Base-by-base conservation (phyloP, 345 rosid species). In the Gossypium ekmanianum region DNA sequence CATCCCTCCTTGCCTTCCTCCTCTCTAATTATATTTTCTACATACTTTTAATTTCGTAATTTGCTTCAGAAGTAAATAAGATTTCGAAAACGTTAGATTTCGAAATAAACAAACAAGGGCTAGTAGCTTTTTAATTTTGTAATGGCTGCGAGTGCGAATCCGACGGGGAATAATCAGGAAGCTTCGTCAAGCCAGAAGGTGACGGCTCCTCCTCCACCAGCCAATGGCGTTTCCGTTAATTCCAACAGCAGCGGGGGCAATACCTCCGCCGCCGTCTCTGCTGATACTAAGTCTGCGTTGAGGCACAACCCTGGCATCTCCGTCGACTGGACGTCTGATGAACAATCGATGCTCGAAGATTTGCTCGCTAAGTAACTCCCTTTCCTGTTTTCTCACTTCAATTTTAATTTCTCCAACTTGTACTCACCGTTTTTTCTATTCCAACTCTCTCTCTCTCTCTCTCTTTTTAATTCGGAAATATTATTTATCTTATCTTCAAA, bases 101-200 rank as follows among this genome's bases (percentile, higher is more conserved):
- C 55, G 5, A 34, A 34, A 34, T 18, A 47, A 12, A 67, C n/a
- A 20, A 61, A 61, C 18, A 61, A 7, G 39, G 17, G 20, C 48
- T 6, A 5, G 7, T 24, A 47, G 57, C 44, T 16, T 7, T 22
- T 24, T 47, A 17, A 9, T 63, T 24, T 18, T 44, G 43, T 66
- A 74, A 91, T 91, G 91, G 90, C 92, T 75, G 92, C 93, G 29
- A 91, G 96, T 55, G 93, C 93, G 51, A 91, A 87, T 68, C 90
- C 89, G 47, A 29, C 24, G 26, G 71, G 71, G 54, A 66, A 66
- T 69, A 69, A 87, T 76, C 88, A 85, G 61, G 89, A 86, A 68
- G 86, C 76, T 43, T 83, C 90, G 0, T 81, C 92, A 54, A 73
- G 81, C 43, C 83, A 78, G 75, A 86, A 85, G 72, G 74, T 76